Evolutionary conservation across 495 filamentous ascomycete species (phyloP).

Genomic region (Cercophora sp.): DNA sequence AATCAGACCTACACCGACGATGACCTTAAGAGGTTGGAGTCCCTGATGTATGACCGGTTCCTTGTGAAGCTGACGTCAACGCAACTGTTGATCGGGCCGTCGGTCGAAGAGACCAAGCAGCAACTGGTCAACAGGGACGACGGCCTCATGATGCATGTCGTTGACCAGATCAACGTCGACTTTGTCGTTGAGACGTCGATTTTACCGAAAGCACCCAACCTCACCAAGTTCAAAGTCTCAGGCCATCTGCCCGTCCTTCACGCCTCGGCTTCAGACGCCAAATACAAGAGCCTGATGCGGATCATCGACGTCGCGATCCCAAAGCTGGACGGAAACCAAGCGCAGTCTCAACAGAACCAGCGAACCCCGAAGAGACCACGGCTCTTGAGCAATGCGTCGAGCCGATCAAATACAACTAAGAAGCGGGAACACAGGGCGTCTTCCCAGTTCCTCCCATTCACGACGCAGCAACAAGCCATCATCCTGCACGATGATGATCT

Average conservation of each 20-base stretch:
- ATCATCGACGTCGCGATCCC: slow-evolving; percentile 94
- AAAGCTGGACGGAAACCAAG: slow-evolving; percentile 60
- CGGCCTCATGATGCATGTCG: slow-evolving; percentile 75
- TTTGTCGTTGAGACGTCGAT: slow-evolving; percentile 91
- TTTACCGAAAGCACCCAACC: slow-evolving; percentile 84
- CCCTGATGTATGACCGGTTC: slow-evolving; percentile 95
- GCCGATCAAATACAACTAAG: slow-evolving; percentile 25
- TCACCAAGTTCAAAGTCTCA: slow-evolving; percentile 87
- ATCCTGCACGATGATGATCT: slow-evolving; percentile 75
- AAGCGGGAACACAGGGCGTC: slow-evolving; percentile 29
- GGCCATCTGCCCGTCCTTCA: slow-evolving; percentile 90
- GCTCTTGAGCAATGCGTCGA: slow-evolving; percentile 36
- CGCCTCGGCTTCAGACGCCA: slow-evolving; percentile 84
- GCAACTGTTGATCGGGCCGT: slow-evolving; percentile 92
- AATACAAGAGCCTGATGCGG: slow-evolving; percentile 95
- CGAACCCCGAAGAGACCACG: slow-evolving; percentile 55
- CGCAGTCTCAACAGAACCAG: slow-evolving; percentile 16
- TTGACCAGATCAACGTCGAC: slow-evolving; percentile 95
- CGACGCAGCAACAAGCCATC: slow-evolving; percentile 66
- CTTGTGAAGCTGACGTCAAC: slow-evolving; percentile 86
- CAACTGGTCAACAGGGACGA: slow-evolving; percentile 70
- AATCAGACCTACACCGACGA: slow-evolving; percentile 81
- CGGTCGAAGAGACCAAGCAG: slow-evolving; percentile 81
- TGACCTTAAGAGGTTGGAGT: slow-evolving; percentile 80
- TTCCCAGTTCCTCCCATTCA: slow-evolving; percentile 46